Conservation (phyloP, 441 rosid genomes). For the Erodium texanum region DNA sequence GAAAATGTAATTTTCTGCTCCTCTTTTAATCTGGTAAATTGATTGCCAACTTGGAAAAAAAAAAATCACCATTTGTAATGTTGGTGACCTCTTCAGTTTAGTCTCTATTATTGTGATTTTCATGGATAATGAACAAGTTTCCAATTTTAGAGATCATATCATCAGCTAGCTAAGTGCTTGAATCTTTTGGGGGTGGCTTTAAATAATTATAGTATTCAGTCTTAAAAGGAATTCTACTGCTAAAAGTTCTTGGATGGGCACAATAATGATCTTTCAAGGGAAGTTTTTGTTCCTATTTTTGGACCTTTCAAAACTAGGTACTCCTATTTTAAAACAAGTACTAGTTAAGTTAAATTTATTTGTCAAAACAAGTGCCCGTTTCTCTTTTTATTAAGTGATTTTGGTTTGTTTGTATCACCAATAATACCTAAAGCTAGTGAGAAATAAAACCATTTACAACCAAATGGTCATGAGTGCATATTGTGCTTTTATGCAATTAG, state of each 20-base stretch:
- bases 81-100: background rate
- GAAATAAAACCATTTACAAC: background rate
- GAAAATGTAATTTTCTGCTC: slow-evolving; percentile 54
- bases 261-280: no score
- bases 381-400: background rate
- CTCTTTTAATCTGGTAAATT: no score
- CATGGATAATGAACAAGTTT: background rate
- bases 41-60: no score
- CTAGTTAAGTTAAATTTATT: background rate
- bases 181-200: background rate
- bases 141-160: background rate
- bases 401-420: background rate
- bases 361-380: background rate
- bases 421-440: background rate
- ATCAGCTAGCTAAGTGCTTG: background rate
- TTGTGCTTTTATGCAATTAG: background rate
- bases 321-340: background rate
- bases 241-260: background rate
- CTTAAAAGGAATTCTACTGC: no score
- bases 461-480: background rate
- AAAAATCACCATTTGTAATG: background rate
- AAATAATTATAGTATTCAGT: no score
- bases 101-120: background rate
- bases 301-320: background rate
- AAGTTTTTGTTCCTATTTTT: no score